Base-by-base conservation (phyloP, 208 protist species). In the Leishmania martiniquensis region DNA sequence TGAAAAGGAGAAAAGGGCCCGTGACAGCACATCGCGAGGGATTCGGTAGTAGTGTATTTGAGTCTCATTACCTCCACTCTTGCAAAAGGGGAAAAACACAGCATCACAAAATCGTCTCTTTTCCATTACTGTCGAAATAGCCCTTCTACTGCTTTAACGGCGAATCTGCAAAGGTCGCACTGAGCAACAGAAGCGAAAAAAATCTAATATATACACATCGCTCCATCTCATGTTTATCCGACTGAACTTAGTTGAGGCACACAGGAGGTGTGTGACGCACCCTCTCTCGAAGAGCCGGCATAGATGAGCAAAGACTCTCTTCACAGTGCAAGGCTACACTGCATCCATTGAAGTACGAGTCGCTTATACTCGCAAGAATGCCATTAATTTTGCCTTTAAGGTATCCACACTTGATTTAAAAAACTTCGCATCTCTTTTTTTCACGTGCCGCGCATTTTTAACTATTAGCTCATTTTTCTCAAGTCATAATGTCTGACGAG, bases 401-500 rank as follows among this genome's bases (percentile, higher is more conserved):
- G 7, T 62, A 15, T 62, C 55, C 55, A 5, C 55, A 3, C 55
- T 42, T 10, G 12, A 51, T 17, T 39, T 55, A 52, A 55, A 55
- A 34, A 55, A 42, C n/a, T 10, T 22, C 12, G 10, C 29, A 0
- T 34, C 42, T 17, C 39, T 68, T 6, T 20, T 49, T 7, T 47
- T 49, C 17, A 4, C 32, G 29, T 6, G n/a, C 0, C 13, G 25
- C 2, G 6, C 55, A 29, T 3, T n/a, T 72, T 25, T 12, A 1
- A 10, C 1, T 12, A 69, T 22, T 32, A n/a, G 13, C 45, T 62
- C 34, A 34, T 72, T 71, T 34, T 52, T 63, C 65, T 65, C 25
- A 34, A 10, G 52, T 15, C 42, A 74, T 54, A 34, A 88, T 89
- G 86, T 89, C 84, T 76, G 85, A 92, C 83, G 85, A 89, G 45